Percentiles rank a stretch among this genome's conserved stretches.
phyloP scores from a whole-genome alignment of 257 asterid species.

The Solanum peruvianum region DNA sequence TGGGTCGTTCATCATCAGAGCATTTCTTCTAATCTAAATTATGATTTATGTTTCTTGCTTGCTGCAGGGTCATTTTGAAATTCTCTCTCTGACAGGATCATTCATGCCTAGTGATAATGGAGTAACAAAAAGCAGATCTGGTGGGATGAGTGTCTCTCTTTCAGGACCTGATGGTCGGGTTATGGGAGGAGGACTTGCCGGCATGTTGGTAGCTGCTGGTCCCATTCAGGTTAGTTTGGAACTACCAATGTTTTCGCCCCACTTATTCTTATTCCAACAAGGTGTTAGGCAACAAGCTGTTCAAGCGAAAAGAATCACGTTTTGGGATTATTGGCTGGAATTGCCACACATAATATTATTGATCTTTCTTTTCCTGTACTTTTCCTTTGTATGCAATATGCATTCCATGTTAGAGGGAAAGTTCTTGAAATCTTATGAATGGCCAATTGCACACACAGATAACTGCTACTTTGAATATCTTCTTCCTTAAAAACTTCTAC shows the following conservation, averaged over 20 bases:
- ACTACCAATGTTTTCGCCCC: not conserved
- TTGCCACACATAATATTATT: not conserved
- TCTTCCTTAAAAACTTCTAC: not conserved
- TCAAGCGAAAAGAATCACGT: not conserved
- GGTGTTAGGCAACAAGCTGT: not conserved
- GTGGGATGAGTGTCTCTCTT: conserved; percentile 82
- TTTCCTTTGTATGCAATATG: not conserved
- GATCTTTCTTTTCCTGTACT: not conserved
- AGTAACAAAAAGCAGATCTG: conserved; percentile 70
- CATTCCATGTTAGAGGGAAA: not conserved
- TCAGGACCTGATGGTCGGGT: conserved; percentile 96
- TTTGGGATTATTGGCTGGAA: not conserved
- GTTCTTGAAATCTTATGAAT: not conserved
- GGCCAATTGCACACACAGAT: not conserved
- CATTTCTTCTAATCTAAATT: not conserved
- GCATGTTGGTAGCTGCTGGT: conserved; percentile 78
- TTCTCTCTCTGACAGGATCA: conserved; percentile 74
- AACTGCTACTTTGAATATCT: not conserved
- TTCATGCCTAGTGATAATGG: conserved; percentile 75
- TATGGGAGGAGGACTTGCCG: conserved; percentile 91
- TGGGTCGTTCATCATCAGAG: not conserved
- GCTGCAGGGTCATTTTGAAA: conserved; percentile 74
- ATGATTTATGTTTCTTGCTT: not conserved
- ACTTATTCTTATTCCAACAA: not conserved
- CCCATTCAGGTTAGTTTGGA: conserved; percentile 60